phyloP scores from a whole-genome alignment of 2,329 filamentous ascomycete species.

The Xylaria arbuscula region DNA sequence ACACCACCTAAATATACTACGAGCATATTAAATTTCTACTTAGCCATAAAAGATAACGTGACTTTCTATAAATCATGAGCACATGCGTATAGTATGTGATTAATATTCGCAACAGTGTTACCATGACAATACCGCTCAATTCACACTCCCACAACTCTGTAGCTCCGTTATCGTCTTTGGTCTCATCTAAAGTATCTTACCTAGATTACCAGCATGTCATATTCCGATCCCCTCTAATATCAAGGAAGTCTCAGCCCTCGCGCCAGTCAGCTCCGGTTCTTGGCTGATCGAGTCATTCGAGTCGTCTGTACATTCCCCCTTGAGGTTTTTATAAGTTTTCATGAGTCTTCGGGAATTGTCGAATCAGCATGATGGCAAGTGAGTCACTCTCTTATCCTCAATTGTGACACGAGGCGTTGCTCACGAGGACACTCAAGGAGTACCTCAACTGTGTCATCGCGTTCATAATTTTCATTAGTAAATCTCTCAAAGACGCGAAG shows the following conservation, averaged over 20 bases:
- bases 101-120: too few relatives aligned
- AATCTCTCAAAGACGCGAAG: too few relatives aligned
- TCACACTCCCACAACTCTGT: background rate
- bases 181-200: constrained; percentile 12
- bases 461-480: background rate
- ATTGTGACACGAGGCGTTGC: background rate
- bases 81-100: too few relatives aligned
- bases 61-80: too few relatives aligned
- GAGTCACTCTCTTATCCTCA: background rate
- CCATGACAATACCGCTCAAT: too few relatives aligned
- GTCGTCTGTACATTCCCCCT: background rate
- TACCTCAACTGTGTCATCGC: background rate
- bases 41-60: too few relatives aligned
- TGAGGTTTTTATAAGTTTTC: background rate
- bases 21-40: too few relatives aligned
- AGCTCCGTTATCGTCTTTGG: background rate
- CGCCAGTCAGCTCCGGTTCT: constrained; percentile 2
- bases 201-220: constrained; percentile 2
- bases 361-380: background rate
- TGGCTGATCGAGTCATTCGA: background rate
- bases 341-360: background rate
- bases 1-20: too few relatives aligned
- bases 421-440: background rate
- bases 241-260: constrained; percentile 3
- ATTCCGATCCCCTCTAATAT: constrained; percentile 12